These are phyloP conservation scores for Apiospora rasikravindrae DNA, from an alignment of 2,329 filamentous ascomycete genomes.

Conservation along the genomic window DNA sequence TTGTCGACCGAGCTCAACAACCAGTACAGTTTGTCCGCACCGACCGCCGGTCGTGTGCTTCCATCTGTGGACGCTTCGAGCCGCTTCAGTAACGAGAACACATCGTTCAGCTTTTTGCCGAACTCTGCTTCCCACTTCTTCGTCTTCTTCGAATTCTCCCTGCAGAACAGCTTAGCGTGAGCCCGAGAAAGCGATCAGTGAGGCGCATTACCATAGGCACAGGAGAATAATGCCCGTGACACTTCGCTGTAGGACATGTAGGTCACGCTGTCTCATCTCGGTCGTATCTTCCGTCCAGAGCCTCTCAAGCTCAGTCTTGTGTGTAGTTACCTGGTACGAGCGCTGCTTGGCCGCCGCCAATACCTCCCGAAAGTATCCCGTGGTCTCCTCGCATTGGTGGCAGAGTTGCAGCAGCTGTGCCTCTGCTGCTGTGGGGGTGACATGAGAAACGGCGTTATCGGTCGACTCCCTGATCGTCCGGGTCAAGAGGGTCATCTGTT, in stretches of 20 bases:
- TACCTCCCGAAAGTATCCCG: background rate
- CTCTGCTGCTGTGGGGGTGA: background rate
- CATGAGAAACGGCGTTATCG: background rate
- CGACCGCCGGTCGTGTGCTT: background rate
- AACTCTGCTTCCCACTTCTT: background rate
- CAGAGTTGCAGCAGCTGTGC: background rate
- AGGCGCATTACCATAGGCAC: background rate
- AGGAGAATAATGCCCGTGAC: background rate
- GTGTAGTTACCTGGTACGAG: background rate
- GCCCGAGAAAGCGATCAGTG: no score
- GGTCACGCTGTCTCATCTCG: background rate
- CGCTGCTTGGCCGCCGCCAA: background rate
- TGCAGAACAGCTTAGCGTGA: background rate
- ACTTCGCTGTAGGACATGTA: background rate
- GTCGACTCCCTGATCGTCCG: background rate
- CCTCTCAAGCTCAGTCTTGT: background rate
- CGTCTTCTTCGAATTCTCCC: background rate
- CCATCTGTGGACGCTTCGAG: background rate
- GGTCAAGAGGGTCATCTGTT: background rate
- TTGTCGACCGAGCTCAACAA: background rate
- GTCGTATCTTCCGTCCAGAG: accelerated
- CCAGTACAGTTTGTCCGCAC: background rate
- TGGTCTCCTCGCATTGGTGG: background rate
- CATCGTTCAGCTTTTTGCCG: background rate
- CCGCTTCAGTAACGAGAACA: background rate